Base-by-base conservation (phyloP, 352 stramenopile species). In the Proteromonas lacertae region DNA sequence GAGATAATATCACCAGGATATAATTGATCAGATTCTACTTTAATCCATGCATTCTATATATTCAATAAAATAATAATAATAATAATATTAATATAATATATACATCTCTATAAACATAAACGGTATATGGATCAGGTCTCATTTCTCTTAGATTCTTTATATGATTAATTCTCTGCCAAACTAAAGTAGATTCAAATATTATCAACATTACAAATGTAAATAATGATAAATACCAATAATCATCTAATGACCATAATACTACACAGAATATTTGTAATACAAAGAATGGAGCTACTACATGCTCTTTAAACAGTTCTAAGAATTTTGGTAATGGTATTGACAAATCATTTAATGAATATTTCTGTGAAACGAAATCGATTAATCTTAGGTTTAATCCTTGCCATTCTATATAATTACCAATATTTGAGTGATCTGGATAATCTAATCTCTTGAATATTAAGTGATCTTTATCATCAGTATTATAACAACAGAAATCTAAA, bases 211-310 rank as follows among this genome's bases (percentile, higher is more conserved):
- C 58, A 8, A 99, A 59, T 30, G 84, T 99, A 45, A 96, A 95
- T n/a, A 95, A 56, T 21, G 75, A 82, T 59, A 96, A 97, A 55
- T 94, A 71, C 80, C 83, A 95, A 60, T 97, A 99, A 52, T 96
- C 87, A 56, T 99, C 87, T 10, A 99, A 59, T 57, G 74, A 88
- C 69, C 91, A 99, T 17, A 99, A 55, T 18, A 78, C 60, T 13
- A 95, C 78, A 48, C 80, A 95, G 34, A 97, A 83, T 35, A 96
- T 60, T 64, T 98, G 87, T 53, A 99, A 99, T 0, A 97, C 62
- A 39, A 91, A 95, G 29, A 99, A 75, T 13, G 87, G 87, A 45
- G 89, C 79, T 8, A 95, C 52, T 14, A 91, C 47, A 56, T 99
- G 86, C 55, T 95, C 73, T 45, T 74, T 31, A 24, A 31, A 39